A percentile compares a stretch with the other conserved stretches of the same genome.
phyloP scores from a whole-genome alignment of 208 protist genomes.

The Acanthamoeba sp. region DNA sequence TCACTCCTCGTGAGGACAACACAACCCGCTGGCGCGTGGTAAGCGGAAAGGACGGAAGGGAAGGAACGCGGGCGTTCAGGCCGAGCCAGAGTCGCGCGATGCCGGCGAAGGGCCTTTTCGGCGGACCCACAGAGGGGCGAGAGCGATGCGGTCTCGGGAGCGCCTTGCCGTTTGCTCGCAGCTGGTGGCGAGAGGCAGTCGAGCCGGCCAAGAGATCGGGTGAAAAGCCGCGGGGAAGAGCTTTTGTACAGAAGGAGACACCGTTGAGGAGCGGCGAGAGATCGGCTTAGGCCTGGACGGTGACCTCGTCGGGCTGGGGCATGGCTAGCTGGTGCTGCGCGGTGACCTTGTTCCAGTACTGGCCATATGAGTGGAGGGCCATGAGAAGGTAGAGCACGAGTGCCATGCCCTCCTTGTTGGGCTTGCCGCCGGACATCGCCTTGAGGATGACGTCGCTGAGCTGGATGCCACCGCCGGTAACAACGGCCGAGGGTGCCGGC shows the following conservation, averaged over 20 bases:
- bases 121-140: too few species aligned
- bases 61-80: too few species aligned
- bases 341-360: constrained; percentile 40
- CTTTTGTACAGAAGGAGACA: neutral
- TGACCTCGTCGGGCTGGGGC: constrained; percentile 15
- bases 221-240: neutral
- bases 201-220: too few species aligned
- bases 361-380: constrained; percentile 10
- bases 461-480: neutral
- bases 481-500: neutral
- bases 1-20: too few species aligned
- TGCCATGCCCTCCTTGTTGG: constrained; percentile 20
- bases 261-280: neutral
- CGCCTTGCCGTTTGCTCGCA: too few species aligned
- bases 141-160: too few species aligned
- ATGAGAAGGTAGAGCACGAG: constrained; percentile 33
- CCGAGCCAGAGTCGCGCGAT: too few species aligned
- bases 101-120: too few species aligned
- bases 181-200: too few species aligned
- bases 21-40: too few species aligned
- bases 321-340: neutral
- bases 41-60: too few species aligned
- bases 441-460: constrained; percentile 30
- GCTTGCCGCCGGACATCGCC: constrained; percentile 17
- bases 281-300: neutral